Conservation (phyloP, 192 early-diverging fungal species). For the Coemansia sp. region DNA sequence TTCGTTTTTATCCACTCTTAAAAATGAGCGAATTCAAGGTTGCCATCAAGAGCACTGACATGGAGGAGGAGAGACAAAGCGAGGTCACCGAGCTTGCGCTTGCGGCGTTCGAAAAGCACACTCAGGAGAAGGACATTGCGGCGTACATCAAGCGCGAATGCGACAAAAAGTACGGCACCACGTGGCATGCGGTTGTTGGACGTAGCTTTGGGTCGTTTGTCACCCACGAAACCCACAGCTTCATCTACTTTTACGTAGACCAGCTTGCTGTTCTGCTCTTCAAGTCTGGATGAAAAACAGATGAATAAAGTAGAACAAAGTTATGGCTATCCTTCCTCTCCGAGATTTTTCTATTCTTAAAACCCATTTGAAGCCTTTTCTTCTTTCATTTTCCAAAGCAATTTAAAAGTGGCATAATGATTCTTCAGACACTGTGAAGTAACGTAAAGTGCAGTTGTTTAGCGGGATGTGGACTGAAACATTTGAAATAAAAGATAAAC, state of each 20-base stretch:
- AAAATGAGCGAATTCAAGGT: conserved; percentile 72
- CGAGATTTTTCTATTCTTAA: not conserved
- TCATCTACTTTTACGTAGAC: conserved; percentile 98
- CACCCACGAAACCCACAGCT: conserved; percentile 94
- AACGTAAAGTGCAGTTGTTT: too few relatives aligned
- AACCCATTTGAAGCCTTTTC: too few relatives aligned
- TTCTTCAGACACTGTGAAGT: too few relatives aligned
- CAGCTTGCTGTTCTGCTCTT: conserved; percentile 93
- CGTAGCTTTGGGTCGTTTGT: conserved; percentile 99
- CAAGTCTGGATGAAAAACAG: conserved; percentile 74
- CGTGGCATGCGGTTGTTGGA: conserved; percentile 99
- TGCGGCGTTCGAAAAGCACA: conserved; percentile 87
- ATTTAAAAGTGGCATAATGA: too few relatives aligned
- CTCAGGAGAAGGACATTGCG: conserved; percentile 98
- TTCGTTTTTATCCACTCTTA: not conserved
- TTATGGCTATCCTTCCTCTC: not conserved
- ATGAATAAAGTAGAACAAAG: too few relatives aligned
- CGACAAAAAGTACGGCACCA: conserved; percentile 95
- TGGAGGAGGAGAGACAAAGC: conserved; percentile 95
- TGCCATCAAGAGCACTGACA: conserved; percentile 97
- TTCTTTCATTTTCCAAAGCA: not conserved
- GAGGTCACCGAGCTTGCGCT: conserved; percentile 87
- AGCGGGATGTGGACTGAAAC: too few relatives aligned
- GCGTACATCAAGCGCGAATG: conserved; percentile 97
- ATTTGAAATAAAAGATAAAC: not conserved